Base-by-base conservation (phyloP, 23 red algal genomes). In the Gracilaria domingensis region DNA sequence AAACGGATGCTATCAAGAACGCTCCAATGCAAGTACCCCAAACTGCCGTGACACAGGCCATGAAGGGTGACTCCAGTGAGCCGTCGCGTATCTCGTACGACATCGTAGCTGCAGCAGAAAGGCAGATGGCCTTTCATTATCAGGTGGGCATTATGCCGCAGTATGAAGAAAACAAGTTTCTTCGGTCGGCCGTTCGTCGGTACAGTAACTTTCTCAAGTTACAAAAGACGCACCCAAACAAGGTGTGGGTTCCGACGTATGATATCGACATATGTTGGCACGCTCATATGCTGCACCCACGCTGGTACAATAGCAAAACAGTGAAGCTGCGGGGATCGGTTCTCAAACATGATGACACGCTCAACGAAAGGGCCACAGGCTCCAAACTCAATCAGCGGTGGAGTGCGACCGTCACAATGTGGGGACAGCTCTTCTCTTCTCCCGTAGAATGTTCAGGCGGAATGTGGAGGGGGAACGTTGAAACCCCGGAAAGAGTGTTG, bases 231-330 rank as follows among this genome's bases (percentile, higher is more conserved):
- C 35, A 21, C 8, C 20, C 54, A 6, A 18, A 34, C 51, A 16
- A 61, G 14, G 30, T 66, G 23, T 67, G 54, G 54, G 86, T 90
- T 0, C 86, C 86, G 2, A 90, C 86, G 29, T 66, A 62, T 39
- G 86, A 90, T 42, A 90, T 90, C 14, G 86, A 90, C 36, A 4
- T 90, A 21, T 54, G 79, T 0, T 90, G 86, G 86, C 86, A 90
- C 71, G 45, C 86, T 20, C 86, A 90, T 62, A 33, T 90, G 74
- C 12, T 78, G 74, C 55, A 78, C 39, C 72, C 86, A 4, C 44
- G 42, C 18, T 25, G 44, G 39, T 90, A 90, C 38, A 16, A 28
- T 25, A 11, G n/a, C 33, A 42, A 80, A 50, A 90, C 86, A 12
- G 49, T 35, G 2, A 37, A 38, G 11, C 0, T 80, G 32, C n/a